Conservation (phyloP, 345 rosid species). For the Ricinus communis region DNA sequence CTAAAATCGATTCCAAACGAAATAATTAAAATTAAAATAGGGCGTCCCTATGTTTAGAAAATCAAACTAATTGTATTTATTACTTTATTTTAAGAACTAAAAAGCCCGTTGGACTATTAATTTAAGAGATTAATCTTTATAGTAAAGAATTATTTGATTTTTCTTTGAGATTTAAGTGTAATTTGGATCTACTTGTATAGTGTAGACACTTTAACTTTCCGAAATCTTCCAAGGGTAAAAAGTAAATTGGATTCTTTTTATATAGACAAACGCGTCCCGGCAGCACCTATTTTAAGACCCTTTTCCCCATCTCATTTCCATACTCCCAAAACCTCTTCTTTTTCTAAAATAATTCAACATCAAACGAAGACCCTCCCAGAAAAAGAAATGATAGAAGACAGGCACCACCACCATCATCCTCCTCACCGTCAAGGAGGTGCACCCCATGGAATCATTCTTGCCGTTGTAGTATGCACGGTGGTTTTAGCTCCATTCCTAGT, state of each 20-base stretch:
- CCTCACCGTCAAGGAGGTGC: slow-evolving; percentile 28
- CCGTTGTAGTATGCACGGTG: slow-evolving; percentile 59
- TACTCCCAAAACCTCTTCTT: background rate
- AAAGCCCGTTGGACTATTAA: too few relatives aligned
- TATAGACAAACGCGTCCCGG: slow-evolving; percentile 11
- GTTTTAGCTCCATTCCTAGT: slow-evolving; percentile 62
- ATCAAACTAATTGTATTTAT: too few relatives aligned
- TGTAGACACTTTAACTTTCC: too few relatives aligned
- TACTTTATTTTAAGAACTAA: too few relatives aligned
- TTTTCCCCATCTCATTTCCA: background rate
- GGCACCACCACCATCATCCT: slow-evolving; percentile 17
- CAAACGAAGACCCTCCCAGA: background rate
- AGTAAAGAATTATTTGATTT: too few relatives aligned
- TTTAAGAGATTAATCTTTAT: too few relatives aligned
- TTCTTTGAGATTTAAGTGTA: too few relatives aligned
- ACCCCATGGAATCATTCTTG: slow-evolving; percentile 74
- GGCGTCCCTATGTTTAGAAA: too few relatives aligned
- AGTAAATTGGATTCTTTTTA: background rate
- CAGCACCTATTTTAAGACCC: slow-evolving; percentile 9
- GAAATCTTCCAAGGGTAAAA: too few relatives aligned
- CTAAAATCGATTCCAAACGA: too few relatives aligned
- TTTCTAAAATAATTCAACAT: background rate
- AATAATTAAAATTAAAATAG: too few relatives aligned
- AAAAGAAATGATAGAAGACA: slow-evolving; percentile 35
- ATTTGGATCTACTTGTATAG: too few relatives aligned